phyloP scores from a whole-genome alignment of 2,329 filamentous ascomycete genomes.

The Coniella lustricola region DNA sequence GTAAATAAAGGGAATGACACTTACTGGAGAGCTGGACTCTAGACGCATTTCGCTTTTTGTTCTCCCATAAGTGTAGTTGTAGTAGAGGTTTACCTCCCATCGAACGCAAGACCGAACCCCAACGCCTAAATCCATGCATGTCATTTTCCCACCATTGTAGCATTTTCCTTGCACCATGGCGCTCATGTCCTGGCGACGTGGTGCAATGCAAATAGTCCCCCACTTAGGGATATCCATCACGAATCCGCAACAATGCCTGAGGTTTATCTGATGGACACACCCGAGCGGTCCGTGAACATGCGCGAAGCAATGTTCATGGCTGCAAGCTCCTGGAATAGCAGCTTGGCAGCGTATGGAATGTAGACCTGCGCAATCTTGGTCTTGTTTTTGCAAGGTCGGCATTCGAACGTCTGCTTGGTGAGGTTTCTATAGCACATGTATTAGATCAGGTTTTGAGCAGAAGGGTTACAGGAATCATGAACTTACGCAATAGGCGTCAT shows the following conservation, averaged over 20 bases:
- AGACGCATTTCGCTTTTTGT: not conserved
- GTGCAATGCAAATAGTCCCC: not conserved
- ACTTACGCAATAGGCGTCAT: constrained; percentile 99
- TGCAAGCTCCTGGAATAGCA: constrained; percentile 95
- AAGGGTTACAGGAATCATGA: constrained; percentile 1
- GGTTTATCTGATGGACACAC: constrained; percentile 59
- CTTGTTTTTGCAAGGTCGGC: constrained; percentile 97
- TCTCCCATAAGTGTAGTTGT: not conserved
- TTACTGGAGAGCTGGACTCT: not conserved
- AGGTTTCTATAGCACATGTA: constrained; percentile 58
- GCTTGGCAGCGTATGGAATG: constrained; percentile 94
- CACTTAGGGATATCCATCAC: not conserved
- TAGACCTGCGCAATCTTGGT: constrained; percentile 97
- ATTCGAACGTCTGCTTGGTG: constrained; percentile 93
- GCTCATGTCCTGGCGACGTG: no score
- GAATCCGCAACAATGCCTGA: not conserved
- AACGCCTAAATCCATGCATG: constrained; percentile 16
- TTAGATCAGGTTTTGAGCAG: constrained; percentile 29
- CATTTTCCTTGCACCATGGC: no score
- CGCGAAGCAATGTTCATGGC: constrained; percentile 97
- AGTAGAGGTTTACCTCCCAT: not conserved
- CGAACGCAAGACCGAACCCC: not conserved
- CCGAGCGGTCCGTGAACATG: constrained; percentile 87
- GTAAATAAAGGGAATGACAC: not conserved
- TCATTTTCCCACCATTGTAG: not conserved